These are phyloP conservation scores for Aphanomyces astaci DNA, from an alignment of 352 stramenopile species.

Conservation along the genomic window DNA sequence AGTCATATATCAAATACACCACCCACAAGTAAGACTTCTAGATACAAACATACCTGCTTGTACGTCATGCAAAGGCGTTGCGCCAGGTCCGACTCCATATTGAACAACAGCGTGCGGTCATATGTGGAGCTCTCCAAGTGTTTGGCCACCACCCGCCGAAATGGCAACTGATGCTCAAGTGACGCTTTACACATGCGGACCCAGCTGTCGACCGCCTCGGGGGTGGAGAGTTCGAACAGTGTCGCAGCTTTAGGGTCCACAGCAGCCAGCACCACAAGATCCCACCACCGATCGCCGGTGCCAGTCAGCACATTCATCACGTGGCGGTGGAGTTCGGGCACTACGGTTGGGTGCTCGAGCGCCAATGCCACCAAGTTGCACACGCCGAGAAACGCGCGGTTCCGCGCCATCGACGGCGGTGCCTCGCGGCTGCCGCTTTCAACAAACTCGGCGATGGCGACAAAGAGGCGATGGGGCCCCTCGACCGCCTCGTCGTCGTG, in stretches of 20 bases:
- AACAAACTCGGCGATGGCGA: not conserved
- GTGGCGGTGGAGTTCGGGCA: not conserved
- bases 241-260: not conserved
- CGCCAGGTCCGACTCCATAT: not conserved
- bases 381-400: slow-evolving; percentile 4
- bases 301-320: not conserved
- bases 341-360: not conserved
- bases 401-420: not conserved
- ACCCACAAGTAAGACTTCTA: not conserved
- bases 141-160: not conserved
- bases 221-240: not conserved
- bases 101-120: not conserved
- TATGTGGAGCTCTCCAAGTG: not conserved
- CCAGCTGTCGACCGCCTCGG: not conserved
- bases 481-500: not conserved
- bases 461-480: not conserved
- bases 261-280: not conserved
- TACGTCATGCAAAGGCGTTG: slow-evolving; percentile 1
- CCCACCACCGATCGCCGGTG: not conserved
- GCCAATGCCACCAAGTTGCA: not conserved
- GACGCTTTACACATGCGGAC: not conserved
- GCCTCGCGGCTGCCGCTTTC: not conserved
- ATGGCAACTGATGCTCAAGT: not conserved
- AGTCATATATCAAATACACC: too few relatives aligned
- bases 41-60: not conserved